A percentile compares a stretch with the other conserved stretches of the same genome.
Conservation (phyloP, 768 basidiomycete species). For the Phaeotremella skinneri region DNA sequence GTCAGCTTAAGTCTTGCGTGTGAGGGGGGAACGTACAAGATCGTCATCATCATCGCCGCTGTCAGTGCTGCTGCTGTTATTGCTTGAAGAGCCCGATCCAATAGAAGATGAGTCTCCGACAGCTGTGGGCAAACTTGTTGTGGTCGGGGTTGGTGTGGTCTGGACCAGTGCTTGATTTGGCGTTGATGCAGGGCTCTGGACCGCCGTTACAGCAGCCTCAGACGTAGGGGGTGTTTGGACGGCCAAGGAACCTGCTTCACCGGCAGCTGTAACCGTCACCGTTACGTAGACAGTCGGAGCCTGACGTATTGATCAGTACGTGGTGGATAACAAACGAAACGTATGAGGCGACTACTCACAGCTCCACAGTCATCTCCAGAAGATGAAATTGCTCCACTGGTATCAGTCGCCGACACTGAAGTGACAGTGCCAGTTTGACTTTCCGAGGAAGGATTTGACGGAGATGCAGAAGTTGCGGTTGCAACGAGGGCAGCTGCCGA, state of each 20-base stretch:
- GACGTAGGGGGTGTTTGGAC: background rate
- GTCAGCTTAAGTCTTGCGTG: background rate
- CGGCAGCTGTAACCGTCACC: constrained; percentile 30
- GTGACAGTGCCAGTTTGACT: too few species aligned
- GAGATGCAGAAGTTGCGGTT: constrained; percentile 3
- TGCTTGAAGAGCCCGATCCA: background rate
- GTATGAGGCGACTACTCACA: too few species aligned
- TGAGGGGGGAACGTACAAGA: background rate
- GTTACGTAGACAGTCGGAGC: constrained; percentile 28
- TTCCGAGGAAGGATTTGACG: too few species aligned
- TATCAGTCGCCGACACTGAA: too few species aligned
- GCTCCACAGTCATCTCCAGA: constrained; percentile 21
- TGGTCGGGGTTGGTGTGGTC: too few species aligned
- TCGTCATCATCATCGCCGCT: background rate
- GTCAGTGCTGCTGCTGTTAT: background rate
- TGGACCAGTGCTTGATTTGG: too few species aligned
- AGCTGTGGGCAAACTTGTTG: background rate
- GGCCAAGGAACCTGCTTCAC: background rate
- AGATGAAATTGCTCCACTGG: background rate
- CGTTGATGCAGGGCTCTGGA: background rate
- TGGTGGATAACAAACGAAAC: constrained; percentile 3
- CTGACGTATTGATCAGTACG: constrained; percentile 17
- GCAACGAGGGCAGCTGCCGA: background rate
- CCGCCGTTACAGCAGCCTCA: too few species aligned
- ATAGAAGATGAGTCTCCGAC: background rate